phyloP scores from a whole-genome alignment of 768 basidiomycete genomes.

The Russula lepida region DNA sequence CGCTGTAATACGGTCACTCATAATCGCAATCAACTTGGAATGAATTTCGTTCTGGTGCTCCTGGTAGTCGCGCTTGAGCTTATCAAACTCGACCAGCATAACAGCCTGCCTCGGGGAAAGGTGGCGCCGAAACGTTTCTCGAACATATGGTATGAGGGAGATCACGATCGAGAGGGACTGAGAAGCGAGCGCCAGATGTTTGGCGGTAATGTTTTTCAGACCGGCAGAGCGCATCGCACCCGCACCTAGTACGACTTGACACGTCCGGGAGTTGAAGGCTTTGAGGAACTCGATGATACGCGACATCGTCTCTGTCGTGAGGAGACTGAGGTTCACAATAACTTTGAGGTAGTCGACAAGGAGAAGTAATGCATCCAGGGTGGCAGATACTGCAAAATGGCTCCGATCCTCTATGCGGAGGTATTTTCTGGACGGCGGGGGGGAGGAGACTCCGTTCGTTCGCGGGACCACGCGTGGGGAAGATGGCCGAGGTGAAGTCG shows the following conservation, averaged over 20 bases:
- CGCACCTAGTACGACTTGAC: conserved; percentile 95
- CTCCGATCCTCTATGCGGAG: conserved; percentile 73
- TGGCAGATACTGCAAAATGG: conserved; percentile 84
- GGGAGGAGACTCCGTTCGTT: conserved; percentile 17
- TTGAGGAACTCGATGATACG: conserved; percentile 93
- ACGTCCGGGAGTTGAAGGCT: conserved; percentile 95
- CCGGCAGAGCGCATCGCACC: conserved; percentile 99
- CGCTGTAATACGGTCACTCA: conserved; percentile 85
- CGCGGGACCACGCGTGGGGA: conserved; percentile 18
- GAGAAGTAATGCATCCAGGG: conserved; percentile 61
- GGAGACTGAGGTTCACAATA: conserved; percentile 76
- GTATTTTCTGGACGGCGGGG: conserved; percentile 38
- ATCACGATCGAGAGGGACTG: conserved; percentile 94
- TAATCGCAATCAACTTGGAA: conserved; percentile 93
- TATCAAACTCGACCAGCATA: conserved; percentile 97
- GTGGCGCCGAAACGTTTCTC: conserved; percentile 91
- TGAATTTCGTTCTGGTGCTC: conserved; percentile 99
- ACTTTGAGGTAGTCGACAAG: conserved; percentile 82
- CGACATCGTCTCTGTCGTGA: conserved; percentile 94
- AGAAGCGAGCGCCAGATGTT: conserved; percentile 93
- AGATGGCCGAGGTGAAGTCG: conserved; percentile 8
- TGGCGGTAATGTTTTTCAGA: conserved; percentile 95
- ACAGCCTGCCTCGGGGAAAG: conserved; percentile 91
- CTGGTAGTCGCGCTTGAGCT: conserved; percentile 97
- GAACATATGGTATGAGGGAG: conserved; percentile 88